Evolutionary conservation across 768 basidiomycete species (phyloP), one percentile per base, ranked within the genome.

Genomic region (Rhodotorula kratochvilovae): DNA sequence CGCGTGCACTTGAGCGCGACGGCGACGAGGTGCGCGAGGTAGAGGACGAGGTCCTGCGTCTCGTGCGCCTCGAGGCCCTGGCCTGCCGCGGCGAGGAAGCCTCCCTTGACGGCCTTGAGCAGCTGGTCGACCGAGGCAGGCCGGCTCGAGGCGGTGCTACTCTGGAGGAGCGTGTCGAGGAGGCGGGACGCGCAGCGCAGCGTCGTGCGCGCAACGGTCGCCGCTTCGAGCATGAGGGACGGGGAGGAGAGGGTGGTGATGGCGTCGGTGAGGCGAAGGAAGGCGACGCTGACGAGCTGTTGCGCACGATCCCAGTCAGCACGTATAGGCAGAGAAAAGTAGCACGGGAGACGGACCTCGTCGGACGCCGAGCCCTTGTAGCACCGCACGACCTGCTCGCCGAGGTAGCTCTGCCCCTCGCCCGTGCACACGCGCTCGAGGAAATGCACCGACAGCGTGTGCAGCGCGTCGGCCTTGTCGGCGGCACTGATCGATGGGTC

Each of bases 251-350:
- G 45, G 21, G 55, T 27, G 29, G 42, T 58, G 42, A 75, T 27
- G 27, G 70, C 67, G 5, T 58, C 33, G 15, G 70, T 61, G 27
- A 75, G 62, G 13, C 68, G 64, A 11, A 56, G 21, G 48, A 75
- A 75, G 6, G 74, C 67, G 65, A 75, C 74, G 68, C 71, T 75
- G 42, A 72, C 70, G 31, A 75, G 73, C 73, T 74, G 62, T 15
- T 13, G 21, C 21, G 31, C 0, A 21, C 11, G 33, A 12, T 2
- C 10, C 6, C 8, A 36, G 46, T 50, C 16, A 12, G 12, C 35
- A 33, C 31, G 3, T 33, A 19, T 55, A n/a, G 36, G 36, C 17
- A 2, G 13, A 8, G 48, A 46, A 3, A 23, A 17, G 11, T 23
- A 50, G 48, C 23, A 50, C 45, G 56, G 15, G 6, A 21, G 5